Evolutionary conservation across 108 stramenopile genomes (phyloP).

Genomic region (Asterionellopsis glacialis): DNA sequence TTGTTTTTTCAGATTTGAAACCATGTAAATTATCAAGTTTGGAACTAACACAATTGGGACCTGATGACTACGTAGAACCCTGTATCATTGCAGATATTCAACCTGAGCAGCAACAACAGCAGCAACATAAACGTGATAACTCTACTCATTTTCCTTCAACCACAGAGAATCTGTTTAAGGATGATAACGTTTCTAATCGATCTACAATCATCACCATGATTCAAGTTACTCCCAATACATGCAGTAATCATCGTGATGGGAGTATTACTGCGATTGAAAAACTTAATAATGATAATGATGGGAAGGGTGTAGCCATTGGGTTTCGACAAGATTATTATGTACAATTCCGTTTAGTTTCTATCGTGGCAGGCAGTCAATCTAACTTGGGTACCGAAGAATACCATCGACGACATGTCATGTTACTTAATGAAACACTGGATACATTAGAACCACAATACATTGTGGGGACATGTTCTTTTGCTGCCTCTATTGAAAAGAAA

Average conservation of each 20-base stretch:
- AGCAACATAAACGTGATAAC: too few relatives aligned
- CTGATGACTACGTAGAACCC: conserved; percentile 20
- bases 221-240: conserved; percentile 23
- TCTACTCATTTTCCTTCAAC: too few relatives aligned
- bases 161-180: conserved; percentile 1
- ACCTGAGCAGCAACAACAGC: background rate
- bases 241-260: conserved; percentile 36
- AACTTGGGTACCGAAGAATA: conserved; percentile 18
- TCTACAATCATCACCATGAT: conserved; percentile 20
- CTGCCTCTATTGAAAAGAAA: conserved; percentile 23
- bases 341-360: conserved; percentile 39
- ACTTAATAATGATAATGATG: conserved; percentile 37
- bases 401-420: conserved; percentile 15
- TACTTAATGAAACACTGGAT: conserved; percentile 17
- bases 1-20: background rate
- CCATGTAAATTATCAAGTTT: conserved; percentile 18
- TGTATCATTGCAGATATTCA: conserved; percentile 25
- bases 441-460: conserved; percentile 30
- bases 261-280: conserved; percentile 25
- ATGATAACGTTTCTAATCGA: background rate
- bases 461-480: conserved; percentile 37
- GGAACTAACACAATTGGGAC: conserved; percentile 12
- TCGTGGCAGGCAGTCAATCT: conserved; percentile 33
- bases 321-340: conserved; percentile 24
- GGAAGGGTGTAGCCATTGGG: conserved; percentile 40